Evolutionary conservation across 306 rosid species (phyloP), one percentile per base, ranked within the genome.

Genomic region (Vicia villosa): DNA sequence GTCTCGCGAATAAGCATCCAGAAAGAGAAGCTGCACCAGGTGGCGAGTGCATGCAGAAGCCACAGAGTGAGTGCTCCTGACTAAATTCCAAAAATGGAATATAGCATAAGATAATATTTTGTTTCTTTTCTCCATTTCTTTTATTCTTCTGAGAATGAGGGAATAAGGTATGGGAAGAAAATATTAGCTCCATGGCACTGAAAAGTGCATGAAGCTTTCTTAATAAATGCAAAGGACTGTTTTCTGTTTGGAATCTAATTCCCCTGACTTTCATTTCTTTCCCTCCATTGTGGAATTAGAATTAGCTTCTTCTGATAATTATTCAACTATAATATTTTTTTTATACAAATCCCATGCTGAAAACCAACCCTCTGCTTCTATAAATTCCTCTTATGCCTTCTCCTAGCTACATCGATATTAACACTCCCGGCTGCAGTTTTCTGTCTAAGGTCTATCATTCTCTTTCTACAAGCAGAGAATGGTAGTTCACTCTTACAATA

Each of bases 251-350:
- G 79, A 57, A 82, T 64, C 75, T 19, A 37, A 79, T 82, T 78
- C 86, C 86, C 59, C 70, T 66, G 32, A 14, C 69, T 82, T 82
- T 75, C 64, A 75, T 55, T 71, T 42, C 62, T 56, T 71, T 38
- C 86, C 86, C 42, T 63, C 70, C 79, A 66, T 75, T 70, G 81
- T 82, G 86, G 76, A 72, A 55, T 79, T 41, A 4, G 78, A 82
- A 82, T 78, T 74, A 66, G 81, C 76, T 82, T 78, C 77, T 63
- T 66, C 59, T 66, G 16, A 34, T 61, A 14, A 41, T 64, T 65
- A 63, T 45, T 58, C 55, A 16, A 50, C 54, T 34, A 52, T 68
- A 70, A 52, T 76, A 69, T 50, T 75, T 59, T 59, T 78, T 70
- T 19, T 66, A 19, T 17, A 70, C 62, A 45, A 52, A 60, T 52